These are phyloP conservation scores for Suillus clintonianus DNA, from an alignment of 768 basidiomycete genomes.

Conservation along the genomic window DNA sequence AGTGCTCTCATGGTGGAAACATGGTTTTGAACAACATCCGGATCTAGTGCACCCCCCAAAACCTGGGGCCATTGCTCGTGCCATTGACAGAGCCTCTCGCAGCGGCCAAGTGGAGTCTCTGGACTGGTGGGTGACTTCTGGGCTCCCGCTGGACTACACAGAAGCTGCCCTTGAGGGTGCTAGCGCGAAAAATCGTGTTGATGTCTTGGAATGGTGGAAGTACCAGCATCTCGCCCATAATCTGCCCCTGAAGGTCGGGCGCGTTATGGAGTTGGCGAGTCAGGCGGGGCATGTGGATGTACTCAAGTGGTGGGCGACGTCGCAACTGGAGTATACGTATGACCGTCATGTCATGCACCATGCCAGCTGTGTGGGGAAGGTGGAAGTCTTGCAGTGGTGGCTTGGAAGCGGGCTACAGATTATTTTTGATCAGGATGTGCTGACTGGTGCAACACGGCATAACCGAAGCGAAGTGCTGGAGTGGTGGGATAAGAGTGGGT, in stretches of 20 bases:
- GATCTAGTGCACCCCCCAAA: conserved; percentile 60
- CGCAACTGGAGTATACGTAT: conserved; percentile 76
- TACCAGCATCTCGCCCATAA: conserved; percentile 47
- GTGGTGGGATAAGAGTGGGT: conserved; percentile 84
- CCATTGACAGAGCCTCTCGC: conserved; percentile 78
- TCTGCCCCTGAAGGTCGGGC: conserved; percentile 76
- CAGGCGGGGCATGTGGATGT: conserved; percentile 74
- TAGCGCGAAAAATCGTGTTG: conserved; percentile 74
- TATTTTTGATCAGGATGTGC: conserved; percentile 77
- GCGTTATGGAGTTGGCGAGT: conserved; percentile 84
- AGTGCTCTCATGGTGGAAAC: conserved; percentile 84
- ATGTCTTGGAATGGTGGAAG: conserved; percentile 85
- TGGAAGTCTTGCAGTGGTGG: conserved; percentile 87
- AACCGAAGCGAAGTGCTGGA: conserved; percentile 81
- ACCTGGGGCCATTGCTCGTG: conserved; percentile 58
- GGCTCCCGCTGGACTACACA: conserved; percentile 69
- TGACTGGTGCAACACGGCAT: conserved; percentile 79
- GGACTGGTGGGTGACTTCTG: conserved; percentile 80
- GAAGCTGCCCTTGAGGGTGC: conserved; percentile 81
- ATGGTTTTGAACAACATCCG: conserved; percentile 59
- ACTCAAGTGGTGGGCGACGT: conserved; percentile 85
- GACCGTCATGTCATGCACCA: conserved; percentile 76
- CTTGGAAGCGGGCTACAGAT: conserved; percentile 73
- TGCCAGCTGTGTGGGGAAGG: conserved; percentile 78
- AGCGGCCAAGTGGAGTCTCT: conserved; percentile 74